Evolutionary conservation across 495 filamentous ascomycete species (phyloP), one percentile per base, ranked within the genome.

Genomic region (Evernia prunastri): DNA sequence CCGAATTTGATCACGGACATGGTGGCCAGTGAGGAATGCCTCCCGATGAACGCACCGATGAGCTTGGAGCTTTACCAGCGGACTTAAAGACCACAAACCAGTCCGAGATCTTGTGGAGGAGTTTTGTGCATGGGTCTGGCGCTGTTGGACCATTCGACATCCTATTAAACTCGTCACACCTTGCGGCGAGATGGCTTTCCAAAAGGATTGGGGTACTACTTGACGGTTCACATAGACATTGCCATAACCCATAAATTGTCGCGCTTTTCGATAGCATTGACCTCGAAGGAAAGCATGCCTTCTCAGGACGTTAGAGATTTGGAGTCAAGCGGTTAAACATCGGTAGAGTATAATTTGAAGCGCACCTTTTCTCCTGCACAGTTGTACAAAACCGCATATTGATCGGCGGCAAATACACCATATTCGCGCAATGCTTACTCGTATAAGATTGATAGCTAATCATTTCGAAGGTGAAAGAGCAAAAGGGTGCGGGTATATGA

Each of bases 211-310:
- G 49, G 3, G 74, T 17, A 40, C 1, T 49, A 63, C 79, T 77
- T 62, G 86, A 78, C 56, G 81, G 84, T 42, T 85, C 87, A 73
- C 86, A 87, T 35, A 90, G 75, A 73, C 81, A 86, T 69, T 83
- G 81, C 86, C 84, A 88, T 53, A 89, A 77, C 61, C 83, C 86
- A 72, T 88, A 85, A 47, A 86, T 65, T 37, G 80, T 71, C 39
- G 84, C 69, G 64, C 78, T 72, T 67, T 70, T 71, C 60, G 71
- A 74, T 59, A 77, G 74, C 83, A 83, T 83, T 70, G 71, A 71
- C 49, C 29, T 45, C 37, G 23, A 33, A 20, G 33, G 29, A 33
- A 33, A 8, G 15, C 51, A 54, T 54, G 51, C 6, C 51, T 29
- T 20, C 8, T 54, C 47, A 51, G 7, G 12, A 17, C 5, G 2